phyloP scores from a whole-genome alignment of 1,284 basidiomycete genomes.

The Bondarzewia mesenterica region DNA sequence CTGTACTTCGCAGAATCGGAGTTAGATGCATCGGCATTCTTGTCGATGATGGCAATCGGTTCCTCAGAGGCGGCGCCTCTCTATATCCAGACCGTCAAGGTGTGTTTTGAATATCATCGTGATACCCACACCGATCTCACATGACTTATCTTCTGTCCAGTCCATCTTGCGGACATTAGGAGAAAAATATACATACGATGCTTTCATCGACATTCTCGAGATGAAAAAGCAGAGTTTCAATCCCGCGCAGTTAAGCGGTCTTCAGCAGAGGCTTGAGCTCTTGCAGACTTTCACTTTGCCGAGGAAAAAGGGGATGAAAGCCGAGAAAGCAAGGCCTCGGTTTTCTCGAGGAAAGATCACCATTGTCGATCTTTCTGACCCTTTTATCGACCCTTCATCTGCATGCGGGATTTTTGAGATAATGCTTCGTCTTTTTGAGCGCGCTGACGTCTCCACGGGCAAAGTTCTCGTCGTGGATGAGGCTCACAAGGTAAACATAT shows the following conservation, averaged over 20 bases:
- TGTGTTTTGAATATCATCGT: constrained; percentile 24
- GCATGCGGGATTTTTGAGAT: constrained; percentile 70
- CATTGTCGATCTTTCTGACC: constrained; percentile 62
- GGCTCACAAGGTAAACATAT: constrained; percentile 53
- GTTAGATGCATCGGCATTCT: constrained; percentile 56
- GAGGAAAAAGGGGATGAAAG: constrained; percentile 4
- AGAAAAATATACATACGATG: constrained; percentile 33
- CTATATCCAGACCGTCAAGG: constrained; percentile 57
- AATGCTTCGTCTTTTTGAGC: constrained; percentile 54
- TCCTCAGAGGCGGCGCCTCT: constrained; percentile 52
- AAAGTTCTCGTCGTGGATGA: constrained; percentile 70
- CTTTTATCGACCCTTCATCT: constrained; percentile 57
- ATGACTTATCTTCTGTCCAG: constrained; percentile 17
- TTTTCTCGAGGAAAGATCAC: constrained; percentile 51
- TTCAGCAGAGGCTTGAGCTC: constrained; percentile 53
- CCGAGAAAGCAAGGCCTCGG: constrained; percentile 19
- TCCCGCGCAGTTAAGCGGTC: constrained; percentile 37
- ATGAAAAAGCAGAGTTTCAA: constrained; percentile 43
- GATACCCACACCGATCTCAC: constrained; percentile 20
- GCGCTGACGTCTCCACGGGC: constrained; percentile 50
- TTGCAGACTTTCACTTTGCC: constrained; percentile 41
- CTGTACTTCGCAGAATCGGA: constrained; percentile 52
- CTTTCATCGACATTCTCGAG: constrained; percentile 41
- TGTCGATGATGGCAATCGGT: constrained; percentile 61
- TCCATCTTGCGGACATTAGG: constrained; percentile 39